A percentile compares a stretch with the other conserved stretches of the same genome.
Evolutionary conservation across 345 rosid species (phyloP).

Genomic region (Geranium rotundifolium): DNA sequence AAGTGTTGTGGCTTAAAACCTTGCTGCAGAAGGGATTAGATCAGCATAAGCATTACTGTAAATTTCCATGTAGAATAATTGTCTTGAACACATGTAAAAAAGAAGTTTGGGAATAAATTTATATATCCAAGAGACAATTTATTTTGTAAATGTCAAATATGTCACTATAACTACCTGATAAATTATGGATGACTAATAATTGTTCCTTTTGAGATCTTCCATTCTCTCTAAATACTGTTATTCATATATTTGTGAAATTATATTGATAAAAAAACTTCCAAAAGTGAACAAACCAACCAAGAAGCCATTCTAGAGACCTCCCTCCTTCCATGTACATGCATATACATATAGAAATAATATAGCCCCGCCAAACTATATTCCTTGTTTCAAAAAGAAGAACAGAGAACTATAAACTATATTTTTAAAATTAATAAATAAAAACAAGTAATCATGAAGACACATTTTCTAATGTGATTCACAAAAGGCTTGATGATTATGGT

Average conservation of each 20-base stretch:
- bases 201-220: no score
- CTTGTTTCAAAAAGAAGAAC: background rate
- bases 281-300: background rate
- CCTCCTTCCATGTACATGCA: background rate
- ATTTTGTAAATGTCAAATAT: no score
- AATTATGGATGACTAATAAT: no score
- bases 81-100: no score
- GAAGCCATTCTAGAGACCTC: no score
- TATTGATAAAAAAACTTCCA: background rate
- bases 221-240: no score
- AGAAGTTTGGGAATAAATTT: no score
- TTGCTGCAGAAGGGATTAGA: constrained; percentile 68
- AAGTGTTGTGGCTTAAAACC: constrained; percentile 51
- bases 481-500: background rate
- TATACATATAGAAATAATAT: background rate
- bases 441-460: background rate
- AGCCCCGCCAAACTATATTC: background rate
- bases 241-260: no score
- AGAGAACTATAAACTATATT: background rate
- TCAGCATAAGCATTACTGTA: background rate
- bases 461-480: background rate
- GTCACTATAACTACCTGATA: no score
- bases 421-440: no score
- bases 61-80: no score
- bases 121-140: background rate